Evolutionary conservation across 495 filamentous ascomycete species (phyloP).

Genomic region (Lasiosphaeria hispida): DNA sequence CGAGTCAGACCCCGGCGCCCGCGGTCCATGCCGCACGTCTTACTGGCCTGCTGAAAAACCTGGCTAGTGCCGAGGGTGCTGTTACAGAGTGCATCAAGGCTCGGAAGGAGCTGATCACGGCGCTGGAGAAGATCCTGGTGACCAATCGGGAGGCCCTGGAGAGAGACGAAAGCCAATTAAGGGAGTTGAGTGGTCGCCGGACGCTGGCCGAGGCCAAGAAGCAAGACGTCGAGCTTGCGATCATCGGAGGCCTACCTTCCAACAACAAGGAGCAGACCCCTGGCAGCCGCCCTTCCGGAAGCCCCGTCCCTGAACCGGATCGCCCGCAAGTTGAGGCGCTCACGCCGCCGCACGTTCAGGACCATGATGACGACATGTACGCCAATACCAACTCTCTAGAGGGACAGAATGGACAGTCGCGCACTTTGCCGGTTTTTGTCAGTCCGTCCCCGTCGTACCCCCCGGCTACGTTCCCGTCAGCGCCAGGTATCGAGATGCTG

Average conservation of each 20-base stretch:
- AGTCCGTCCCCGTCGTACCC: constrained; percentile 11
- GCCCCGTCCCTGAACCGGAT: constrained; percentile 47
- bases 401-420: constrained; percentile 27
- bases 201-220: constrained; percentile 71
- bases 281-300: constrained; percentile 35
- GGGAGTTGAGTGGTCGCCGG: constrained; percentile 59
- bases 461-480: constrained; percentile 39
- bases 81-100: constrained; percentile 89
- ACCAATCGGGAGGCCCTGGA: constrained; percentile 67
- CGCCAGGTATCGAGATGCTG: constrained; percentile 49
- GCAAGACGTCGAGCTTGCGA: constrained; percentile 81
- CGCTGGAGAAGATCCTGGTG: constrained; percentile 77
- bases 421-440: constrained; percentile 28
- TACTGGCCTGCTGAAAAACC: constrained; percentile 76
- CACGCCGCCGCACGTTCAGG: constrained; percentile 62
- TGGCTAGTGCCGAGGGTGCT: constrained; percentile 88
- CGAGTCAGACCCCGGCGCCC: constrained; percentile 62
- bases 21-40: constrained; percentile 92
- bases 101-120: constrained; percentile 70
- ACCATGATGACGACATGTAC: constrained; percentile 27
- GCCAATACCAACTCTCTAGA: constrained; percentile 18
- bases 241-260: constrained; percentile 73
- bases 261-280: constrained; percentile 42
- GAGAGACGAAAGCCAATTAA: constrained; percentile 61
- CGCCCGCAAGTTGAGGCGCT: constrained; percentile 80